Conservation (phyloP, 371 early-diverging fungal genomes). For the Mucor plumbeus region DNA sequence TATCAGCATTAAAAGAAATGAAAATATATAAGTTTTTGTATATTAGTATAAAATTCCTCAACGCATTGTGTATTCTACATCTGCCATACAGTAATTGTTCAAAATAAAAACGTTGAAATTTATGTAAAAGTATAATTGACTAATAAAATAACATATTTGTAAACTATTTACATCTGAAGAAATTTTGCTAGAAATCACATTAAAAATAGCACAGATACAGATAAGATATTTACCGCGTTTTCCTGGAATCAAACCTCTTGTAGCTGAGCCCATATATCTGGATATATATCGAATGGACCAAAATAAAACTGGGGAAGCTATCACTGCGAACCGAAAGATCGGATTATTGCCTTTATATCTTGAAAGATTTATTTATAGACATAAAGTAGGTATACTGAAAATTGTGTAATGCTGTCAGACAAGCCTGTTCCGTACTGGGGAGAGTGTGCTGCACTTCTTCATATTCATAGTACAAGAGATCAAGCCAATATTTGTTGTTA, state of each 20-base stretch:
- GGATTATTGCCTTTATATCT: not conserved
- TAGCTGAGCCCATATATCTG: not conserved
- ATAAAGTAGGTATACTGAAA: not conserved
- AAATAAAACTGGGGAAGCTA: not conserved
- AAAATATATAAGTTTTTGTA: too few species aligned
- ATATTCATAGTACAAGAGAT: not conserved
- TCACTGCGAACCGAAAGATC: not conserved
- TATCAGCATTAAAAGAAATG: too few species aligned
- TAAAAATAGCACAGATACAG: too few species aligned
- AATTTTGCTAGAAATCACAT: too few species aligned
- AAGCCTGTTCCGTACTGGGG: too few species aligned
- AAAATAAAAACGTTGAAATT: too few species aligned
- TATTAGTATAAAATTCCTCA: too few species aligned
- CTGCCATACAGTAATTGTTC: too few species aligned
- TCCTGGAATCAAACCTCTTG: not conserved
- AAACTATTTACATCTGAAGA: too few species aligned
- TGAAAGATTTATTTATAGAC: not conserved
- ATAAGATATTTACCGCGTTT: not conserved
- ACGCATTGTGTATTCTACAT: too few species aligned
- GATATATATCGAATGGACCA: not conserved
- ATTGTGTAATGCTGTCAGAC: conserved; percentile 1
- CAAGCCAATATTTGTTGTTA: not conserved
- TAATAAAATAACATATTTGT: too few species aligned
- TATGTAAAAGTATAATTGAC: too few species aligned
- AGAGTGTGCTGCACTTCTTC: not conserved